These are phyloP conservation scores for Suhomyces panamericanus DNA, from an alignment of 1,139 yeast genomes.

Conservation along the genomic window DNA sequence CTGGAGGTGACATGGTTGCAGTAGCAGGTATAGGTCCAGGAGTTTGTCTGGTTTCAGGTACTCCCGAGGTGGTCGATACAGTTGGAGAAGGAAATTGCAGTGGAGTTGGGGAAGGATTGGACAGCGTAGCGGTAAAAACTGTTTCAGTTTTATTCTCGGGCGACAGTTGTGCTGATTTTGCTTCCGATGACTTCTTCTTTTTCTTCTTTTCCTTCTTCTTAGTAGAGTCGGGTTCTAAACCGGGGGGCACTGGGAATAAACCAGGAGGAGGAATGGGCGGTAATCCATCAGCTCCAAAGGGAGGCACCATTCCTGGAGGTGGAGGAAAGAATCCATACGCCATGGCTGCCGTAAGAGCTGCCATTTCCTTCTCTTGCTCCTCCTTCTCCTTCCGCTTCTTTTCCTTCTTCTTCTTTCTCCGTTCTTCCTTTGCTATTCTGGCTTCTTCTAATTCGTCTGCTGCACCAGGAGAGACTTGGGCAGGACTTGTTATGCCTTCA, in stretches of 20 bases:
- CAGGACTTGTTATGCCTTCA: constrained; percentile 2
- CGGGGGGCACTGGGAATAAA: constrained; percentile 14
- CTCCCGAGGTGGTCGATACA: constrained; percentile 3
- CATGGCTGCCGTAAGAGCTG: constrained; percentile 20
- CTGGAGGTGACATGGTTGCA: constrained; percentile 5
- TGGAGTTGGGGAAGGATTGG: neutral
- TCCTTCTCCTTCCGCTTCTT: constrained; percentile 21
- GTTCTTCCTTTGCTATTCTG: constrained; percentile 16
- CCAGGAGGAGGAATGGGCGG: constrained; percentile 18
- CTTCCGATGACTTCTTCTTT: constrained; percentile 12
- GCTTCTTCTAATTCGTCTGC: constrained; percentile 15
- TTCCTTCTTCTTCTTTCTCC: constrained; percentile 22
- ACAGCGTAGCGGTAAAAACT: neutral
- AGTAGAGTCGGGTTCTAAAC: constrained; percentile 14
- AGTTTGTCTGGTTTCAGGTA: neutral
- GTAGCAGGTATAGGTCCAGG: constrained; percentile 9
- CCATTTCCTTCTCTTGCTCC: constrained; percentile 26
- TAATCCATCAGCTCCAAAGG: constrained; percentile 12
- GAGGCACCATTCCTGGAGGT: constrained; percentile 12
- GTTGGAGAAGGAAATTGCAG: constrained; percentile 11
- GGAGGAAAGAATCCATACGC: constrained; percentile 15
- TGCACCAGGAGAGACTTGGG: constrained; percentile 2
- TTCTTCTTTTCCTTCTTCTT: constrained; percentile 19
- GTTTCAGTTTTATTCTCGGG: constrained; percentile 2
- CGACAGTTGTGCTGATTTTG: constrained; percentile 6